These are phyloP conservation scores for Hypoxylon sp. DNA, from an alignment of 2,329 filamentous ascomycete species.

Conservation along the genomic window DNA sequence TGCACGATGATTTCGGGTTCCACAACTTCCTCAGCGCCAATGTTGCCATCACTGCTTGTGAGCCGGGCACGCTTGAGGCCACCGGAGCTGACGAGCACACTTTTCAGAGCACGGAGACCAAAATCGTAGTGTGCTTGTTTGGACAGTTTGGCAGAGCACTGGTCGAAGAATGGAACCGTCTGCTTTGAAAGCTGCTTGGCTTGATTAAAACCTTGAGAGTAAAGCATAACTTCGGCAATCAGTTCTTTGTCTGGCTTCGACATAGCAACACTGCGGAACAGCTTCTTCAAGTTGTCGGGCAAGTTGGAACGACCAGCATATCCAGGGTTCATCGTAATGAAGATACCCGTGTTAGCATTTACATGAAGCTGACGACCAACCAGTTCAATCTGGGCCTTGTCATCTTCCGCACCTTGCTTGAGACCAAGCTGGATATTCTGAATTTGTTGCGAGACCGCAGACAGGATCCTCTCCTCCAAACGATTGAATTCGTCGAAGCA, in stretches of 20 bases:
- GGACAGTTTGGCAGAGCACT: conserved; percentile 83
- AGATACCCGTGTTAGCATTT: conserved; percentile 95
- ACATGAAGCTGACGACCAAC: conserved; percentile 92
- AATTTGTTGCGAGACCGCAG: conserved; percentile 98
- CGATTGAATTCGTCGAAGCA: conserved; percentile 99
- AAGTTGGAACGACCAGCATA: conserved; percentile 98
- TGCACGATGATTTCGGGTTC: conserved; percentile 99
- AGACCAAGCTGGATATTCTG: conserved; percentile 99
- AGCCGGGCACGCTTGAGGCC: conserved; percentile 91
- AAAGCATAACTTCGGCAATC: conserved; percentile 99
- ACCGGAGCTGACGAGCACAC: conserved; percentile 97
- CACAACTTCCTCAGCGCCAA: conserved; percentile 79
- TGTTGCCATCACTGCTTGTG: conserved; percentile 67
- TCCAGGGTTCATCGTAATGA: conserved; percentile 99
- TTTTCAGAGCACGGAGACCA: conserved; percentile 96
- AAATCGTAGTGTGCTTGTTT: conserved; percentile 99
- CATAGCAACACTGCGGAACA: conserved; percentile 99
- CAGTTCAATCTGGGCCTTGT: conserved; percentile 91
- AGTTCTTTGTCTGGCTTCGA: conserved; percentile 99
- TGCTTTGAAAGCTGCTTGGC: conserved; percentile 95
- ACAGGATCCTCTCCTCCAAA: conserved; percentile 96
- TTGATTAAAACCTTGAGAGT: conserved; percentile 98
- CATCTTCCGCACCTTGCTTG: conserved; percentile 85
- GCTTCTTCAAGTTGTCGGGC: conserved; percentile 98
- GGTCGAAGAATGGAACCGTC: conserved; percentile 98